Conservation (phyloP, 140 eudicot species). For the Artemisia princeps region DNA sequence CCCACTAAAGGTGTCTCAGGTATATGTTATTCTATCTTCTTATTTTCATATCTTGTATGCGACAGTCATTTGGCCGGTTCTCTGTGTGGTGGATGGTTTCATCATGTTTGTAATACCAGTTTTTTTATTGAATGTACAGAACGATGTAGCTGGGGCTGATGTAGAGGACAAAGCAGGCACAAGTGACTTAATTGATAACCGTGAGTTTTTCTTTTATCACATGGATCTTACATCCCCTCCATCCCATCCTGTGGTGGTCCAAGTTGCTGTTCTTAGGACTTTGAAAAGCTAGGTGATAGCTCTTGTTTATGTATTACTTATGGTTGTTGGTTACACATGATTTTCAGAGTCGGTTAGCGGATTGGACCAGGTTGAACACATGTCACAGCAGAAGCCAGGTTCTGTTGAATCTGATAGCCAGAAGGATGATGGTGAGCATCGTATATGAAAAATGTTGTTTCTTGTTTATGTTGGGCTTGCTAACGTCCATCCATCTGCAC, state of each 20-base stretch:
- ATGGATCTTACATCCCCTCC: not conserved
- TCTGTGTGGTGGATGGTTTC: not conserved
- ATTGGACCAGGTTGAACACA: conserved; percentile 63
- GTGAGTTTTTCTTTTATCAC: conserved; percentile 36
- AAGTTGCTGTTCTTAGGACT: not conserved
- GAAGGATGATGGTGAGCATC: conserved; percentile 58
- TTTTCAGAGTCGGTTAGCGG: conserved; percentile 60
- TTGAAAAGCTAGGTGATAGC: not conserved
- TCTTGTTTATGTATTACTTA: not conserved
- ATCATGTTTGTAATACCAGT: not conserved
- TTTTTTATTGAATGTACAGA: conserved; percentile 26
- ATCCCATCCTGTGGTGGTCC: no score
- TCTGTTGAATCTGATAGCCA: conserved; percentile 64
- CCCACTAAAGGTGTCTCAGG: conserved; percentile 35
- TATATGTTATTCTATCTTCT: conserved; percentile 8
- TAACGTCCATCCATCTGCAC: conserved; percentile 11
- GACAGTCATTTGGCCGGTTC: not conserved
- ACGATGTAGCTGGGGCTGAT: conserved; percentile 26
- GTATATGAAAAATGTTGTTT: conserved; percentile 4
- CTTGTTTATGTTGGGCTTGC: conserved; percentile 11
- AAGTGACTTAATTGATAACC: conserved; percentile 43
- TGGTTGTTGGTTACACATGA: conserved; percentile 1
- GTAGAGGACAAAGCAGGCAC: conserved; percentile 37
- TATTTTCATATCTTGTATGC: not conserved
- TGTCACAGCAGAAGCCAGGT: conserved; percentile 46